These are phyloP conservation scores for Pelargonium australe DNA, from an alignment of 441 rosid genomes.

Conservation along the genomic window DNA sequence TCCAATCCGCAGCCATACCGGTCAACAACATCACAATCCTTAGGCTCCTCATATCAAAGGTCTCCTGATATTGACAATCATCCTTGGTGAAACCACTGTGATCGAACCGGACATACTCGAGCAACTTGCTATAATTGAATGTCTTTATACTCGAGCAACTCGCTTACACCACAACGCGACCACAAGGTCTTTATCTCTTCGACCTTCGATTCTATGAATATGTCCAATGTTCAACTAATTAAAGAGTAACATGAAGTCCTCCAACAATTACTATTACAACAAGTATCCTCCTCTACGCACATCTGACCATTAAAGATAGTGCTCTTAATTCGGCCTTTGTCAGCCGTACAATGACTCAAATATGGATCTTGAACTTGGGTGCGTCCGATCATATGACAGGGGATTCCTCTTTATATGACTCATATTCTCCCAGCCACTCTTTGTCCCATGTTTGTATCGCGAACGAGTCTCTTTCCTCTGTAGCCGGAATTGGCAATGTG, in stretches of 20 bases:
- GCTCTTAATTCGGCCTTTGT: neutral
- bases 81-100: conserved; percentile 1
- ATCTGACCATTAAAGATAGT: neutral
- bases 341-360: neutral
- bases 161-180: neutral
- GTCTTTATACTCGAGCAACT: neutral
- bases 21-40: neutral
- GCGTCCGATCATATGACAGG: conserved; percentile 6
- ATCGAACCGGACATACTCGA: neutral
- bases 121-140: neutral
- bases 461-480: neutral
- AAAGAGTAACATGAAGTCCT: neutral
- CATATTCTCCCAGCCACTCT: neutral
- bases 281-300: neutral
- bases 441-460: neutral
- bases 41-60: neutral
- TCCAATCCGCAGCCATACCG: neutral
- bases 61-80: neutral
- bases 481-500: neutral
- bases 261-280: neutral
- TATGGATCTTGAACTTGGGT: conserved; percentile 1
- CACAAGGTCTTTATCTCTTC: neutral
- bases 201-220: neutral
- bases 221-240: neutral
- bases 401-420: neutral